Evolutionary conservation across 2,329 filamentous ascomycete genomes (phyloP).

Genomic region (Paramyrothecium roridum): DNA sequence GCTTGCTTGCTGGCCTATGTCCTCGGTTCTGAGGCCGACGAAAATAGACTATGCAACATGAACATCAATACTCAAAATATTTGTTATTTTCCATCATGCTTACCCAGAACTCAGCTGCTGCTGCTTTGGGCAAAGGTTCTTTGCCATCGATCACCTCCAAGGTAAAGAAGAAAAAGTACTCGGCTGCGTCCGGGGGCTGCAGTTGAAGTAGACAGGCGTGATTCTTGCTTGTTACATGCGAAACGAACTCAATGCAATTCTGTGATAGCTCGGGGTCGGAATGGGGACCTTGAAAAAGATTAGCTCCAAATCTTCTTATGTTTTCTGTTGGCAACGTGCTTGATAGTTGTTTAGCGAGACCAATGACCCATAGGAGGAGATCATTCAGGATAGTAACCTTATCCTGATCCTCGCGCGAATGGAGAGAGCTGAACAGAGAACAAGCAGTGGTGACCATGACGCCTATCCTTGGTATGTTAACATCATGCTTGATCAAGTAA

Average conservation of each 20-base stretch:
- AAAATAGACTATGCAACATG: conserved; percentile 46
- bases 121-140: conserved; percentile 72
- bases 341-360: conserved; percentile 59
- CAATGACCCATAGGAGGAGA: conserved; percentile 60
- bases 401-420: conserved; percentile 37
- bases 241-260: conserved; percentile 69
- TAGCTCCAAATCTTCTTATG: background rate
- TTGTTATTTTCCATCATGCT: conserved; percentile 12
- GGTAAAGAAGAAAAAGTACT: conserved; percentile 69
- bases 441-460: conserved; percentile 69
- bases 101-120: conserved; percentile 75
- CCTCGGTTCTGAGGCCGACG: conserved; percentile 42
- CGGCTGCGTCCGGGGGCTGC: conserved; percentile 53
- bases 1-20: conserved; percentile 37
- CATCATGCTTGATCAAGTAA: conserved; percentile 58
- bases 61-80: background rate
- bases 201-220: conserved; percentile 58
- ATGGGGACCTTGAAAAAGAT: conserved; percentile 50
- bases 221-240: conserved; percentile 59
- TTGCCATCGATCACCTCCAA: conserved; percentile 66
- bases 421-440: conserved; percentile 63
- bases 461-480: conserved; percentile 64
- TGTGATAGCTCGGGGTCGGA: conserved; percentile 72
- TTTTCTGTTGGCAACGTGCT: conserved; percentile 34
- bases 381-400: conserved; percentile 45